These are phyloP conservation scores for Boletus rufocinnamomeus DNA, from an alignment of 768 basidiomycete species.

Conservation along the genomic window DNA sequence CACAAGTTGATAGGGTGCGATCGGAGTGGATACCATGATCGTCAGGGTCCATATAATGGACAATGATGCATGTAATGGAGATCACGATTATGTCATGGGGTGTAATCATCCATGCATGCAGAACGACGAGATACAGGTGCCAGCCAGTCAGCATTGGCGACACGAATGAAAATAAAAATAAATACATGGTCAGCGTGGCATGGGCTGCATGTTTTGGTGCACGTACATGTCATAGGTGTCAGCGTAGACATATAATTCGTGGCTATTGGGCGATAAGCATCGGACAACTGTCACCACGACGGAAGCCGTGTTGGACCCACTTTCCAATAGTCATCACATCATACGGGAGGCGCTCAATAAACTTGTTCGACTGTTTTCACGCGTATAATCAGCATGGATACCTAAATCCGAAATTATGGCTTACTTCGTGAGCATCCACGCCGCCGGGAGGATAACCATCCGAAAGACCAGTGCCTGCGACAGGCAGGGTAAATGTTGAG, in stretches of 20 bases:
- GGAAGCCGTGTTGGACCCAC: constrained; percentile 38
- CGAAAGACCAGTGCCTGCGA: constrained; percentile 70
- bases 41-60: constrained; percentile 6
- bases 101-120: not conserved
- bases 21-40: constrained; percentile 7
- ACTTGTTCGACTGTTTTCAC: constrained; percentile 61
- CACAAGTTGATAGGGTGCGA: not conserved
- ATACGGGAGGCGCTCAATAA: constrained; percentile 74
- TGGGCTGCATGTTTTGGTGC: not conserved
- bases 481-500: not conserved
- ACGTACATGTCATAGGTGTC: constrained; percentile 66
- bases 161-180: not conserved
- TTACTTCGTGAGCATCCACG: constrained; percentile 70
- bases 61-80: not conserved
- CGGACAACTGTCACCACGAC: no score
- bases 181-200: constrained; percentile 5
- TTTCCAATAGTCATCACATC: constrained; percentile 87
- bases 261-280: constrained; percentile 43
- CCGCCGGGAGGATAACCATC: constrained; percentile 74
- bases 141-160: not conserved
- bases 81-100: not conserved
- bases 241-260: constrained; percentile 78
- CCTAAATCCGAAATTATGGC: constrained; percentile 14
- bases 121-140: not conserved
- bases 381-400: not conserved